Evolutionary conservation across 208 protist genomes (phyloP).

Genomic region (Lotmaria passim): DNA sequence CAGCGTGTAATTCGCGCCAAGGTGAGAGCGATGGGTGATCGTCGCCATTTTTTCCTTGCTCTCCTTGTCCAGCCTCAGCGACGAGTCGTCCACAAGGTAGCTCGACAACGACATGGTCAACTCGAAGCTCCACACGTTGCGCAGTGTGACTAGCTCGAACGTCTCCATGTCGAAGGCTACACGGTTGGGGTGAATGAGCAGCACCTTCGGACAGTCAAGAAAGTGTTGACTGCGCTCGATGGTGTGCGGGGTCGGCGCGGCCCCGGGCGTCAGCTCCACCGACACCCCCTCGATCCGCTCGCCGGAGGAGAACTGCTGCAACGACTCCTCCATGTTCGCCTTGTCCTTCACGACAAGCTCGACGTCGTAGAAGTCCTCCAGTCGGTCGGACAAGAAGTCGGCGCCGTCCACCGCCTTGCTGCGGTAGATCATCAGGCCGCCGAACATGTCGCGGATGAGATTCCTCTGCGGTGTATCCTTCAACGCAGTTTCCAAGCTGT

Average conservation of each 20-base stretch:
- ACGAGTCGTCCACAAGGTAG: conserved; percentile 49
- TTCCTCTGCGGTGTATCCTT: conserved; percentile 74
- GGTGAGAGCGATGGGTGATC: conserved; percentile 10
- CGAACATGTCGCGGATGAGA: conserved; percentile 81
- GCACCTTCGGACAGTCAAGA: conserved; percentile 79
- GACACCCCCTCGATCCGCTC: conserved; percentile 90
- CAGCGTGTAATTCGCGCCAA: conserved; percentile 67
- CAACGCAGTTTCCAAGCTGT: conserved; percentile 74
- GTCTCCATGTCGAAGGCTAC: conserved; percentile 85
- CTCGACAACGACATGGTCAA: conserved; percentile 53
- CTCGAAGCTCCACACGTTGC: conserved; percentile 81
- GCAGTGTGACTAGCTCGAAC: conserved; percentile 79
- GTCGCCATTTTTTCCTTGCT: conserved; percentile 47
- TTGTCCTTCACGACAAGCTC: conserved; percentile 88
- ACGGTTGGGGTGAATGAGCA: conserved; percentile 91
- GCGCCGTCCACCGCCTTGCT: conserved; percentile 71
- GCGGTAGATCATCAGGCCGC: conserved; percentile 73
- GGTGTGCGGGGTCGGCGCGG: conserved; percentile 50
- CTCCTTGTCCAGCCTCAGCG: conserved; percentile 60
- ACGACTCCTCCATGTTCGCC: conserved; percentile 72
- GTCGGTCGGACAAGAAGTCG: conserved; percentile 65
- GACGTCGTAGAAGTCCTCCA: conserved; percentile 89
- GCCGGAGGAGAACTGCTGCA: conserved; percentile 60
- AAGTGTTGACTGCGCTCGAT: conserved; percentile 82
- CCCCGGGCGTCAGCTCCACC: conserved; percentile 61